Conservation (phyloP, 169 alveolate species). For the Plasmodium adleri region DNA sequence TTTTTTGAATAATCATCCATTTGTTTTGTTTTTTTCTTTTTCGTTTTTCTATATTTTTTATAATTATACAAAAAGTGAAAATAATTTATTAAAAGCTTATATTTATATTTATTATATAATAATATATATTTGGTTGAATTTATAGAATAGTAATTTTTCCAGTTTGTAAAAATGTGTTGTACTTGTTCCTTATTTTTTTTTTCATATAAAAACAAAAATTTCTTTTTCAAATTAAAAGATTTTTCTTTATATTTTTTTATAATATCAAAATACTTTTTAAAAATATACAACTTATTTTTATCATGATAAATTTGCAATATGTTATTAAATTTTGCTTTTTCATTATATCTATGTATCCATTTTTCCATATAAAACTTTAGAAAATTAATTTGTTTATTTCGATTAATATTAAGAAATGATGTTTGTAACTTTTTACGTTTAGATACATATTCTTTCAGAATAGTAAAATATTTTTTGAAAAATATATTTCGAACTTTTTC, state of each 20-base stretch:
- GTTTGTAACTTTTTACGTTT: background rate
- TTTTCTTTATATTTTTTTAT: conserved; percentile 32
- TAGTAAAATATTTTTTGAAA: conserved; percentile 17
- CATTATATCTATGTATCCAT: conserved; percentile 6
- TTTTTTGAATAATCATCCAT: conserved; percentile 6
- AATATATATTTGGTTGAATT: conserved; percentile 43
- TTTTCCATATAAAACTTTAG: background rate
- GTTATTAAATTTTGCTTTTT: background rate
- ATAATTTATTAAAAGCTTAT: conserved; percentile 35
- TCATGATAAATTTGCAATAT: conserved; percentile 8
- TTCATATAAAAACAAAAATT: conserved; percentile 29
- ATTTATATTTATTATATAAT: conserved; percentile 35
- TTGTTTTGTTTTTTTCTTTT: background rate
- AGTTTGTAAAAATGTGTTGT: conserved; percentile 9
- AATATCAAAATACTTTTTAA: conserved; percentile 21
- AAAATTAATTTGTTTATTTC: background rate
- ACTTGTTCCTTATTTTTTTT: conserved; percentile 24
- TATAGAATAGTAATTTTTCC: conserved; percentile 35
- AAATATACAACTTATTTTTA: conserved; percentile 9
- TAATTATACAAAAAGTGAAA: conserved; percentile 13
- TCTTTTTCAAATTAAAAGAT: conserved; percentile 22
- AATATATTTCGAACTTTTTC: conserved; percentile 5
- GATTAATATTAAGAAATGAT: background rate
- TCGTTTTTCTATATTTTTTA: conserved; percentile 13
- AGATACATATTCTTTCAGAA: background rate